Conservation (phyloP, 2,329 filamentous ascomycete genomes). For the Ophiostoma montium region DNA sequence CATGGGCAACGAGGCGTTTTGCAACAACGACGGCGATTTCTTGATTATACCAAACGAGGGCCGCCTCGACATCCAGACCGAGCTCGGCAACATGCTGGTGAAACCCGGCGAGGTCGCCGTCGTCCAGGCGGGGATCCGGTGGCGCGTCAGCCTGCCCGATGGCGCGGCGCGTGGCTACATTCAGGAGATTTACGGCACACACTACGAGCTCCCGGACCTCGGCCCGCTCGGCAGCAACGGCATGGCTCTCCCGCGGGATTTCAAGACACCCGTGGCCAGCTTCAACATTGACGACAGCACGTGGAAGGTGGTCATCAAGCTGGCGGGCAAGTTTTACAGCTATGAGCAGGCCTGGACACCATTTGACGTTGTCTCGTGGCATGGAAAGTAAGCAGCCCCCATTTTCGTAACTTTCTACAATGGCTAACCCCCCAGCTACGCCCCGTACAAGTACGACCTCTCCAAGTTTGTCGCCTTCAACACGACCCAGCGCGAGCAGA, state of each 20-base stretch:
- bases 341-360: constrained; percentile 50
- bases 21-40: constrained; percentile 50
- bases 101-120: constrained; percentile 55
- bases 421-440: constrained; percentile 33
- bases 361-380: constrained; percentile 36
- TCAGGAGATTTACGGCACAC: constrained; percentile 49
- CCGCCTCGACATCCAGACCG: constrained; percentile 52
- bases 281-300: constrained; percentile 39
- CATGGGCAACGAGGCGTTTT: constrained; percentile 34
- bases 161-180: constrained; percentile 37
- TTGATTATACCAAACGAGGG: constrained; percentile 53
- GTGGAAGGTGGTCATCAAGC: constrained; percentile 40
- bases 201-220: constrained; percentile 52
- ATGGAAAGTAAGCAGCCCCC: constrained; percentile 18
- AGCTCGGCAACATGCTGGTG: constrained; percentile 42
- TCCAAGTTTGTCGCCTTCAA: constrained; percentile 40
- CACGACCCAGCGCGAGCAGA: constrained; percentile 36
- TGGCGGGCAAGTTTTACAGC: constrained; percentile 45
- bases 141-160: constrained; percentile 39
- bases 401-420: no score
- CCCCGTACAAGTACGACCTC: constrained; percentile 42
- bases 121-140: constrained; percentile 51
- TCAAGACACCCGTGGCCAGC: constrained; percentile 44
- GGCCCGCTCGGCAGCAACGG: constrained; percentile 53
- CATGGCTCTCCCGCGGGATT: constrained; percentile 51